Conservation (phyloP, 2,329 filamentous ascomycete species). For the Calonectria henricotiae region DNA sequence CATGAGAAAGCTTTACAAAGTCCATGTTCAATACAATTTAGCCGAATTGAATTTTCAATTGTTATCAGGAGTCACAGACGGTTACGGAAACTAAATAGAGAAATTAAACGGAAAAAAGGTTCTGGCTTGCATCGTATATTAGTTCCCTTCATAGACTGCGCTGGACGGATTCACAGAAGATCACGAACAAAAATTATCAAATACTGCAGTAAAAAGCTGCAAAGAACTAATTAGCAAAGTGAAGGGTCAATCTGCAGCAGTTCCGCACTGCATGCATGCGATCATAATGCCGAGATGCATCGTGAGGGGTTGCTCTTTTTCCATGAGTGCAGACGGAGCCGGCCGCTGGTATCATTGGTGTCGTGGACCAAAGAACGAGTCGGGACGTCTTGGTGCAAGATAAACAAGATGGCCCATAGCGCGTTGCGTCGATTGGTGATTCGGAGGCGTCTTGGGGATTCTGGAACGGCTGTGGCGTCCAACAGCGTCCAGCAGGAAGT, state of each 20-base stretch:
- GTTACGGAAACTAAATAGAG: not conserved
- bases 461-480: slow-evolving; percentile 25
- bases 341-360: slow-evolving; percentile 28
- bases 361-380: not conserved
- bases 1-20: too few species aligned
- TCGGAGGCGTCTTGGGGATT: slow-evolving; percentile 8
- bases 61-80: not conserved
- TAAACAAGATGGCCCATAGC: slow-evolving; percentile 18
- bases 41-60: not conserved
- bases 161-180: not conserved
- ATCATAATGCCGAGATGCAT: not conserved
- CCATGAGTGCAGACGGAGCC: slow-evolving; percentile 21
- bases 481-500: not conserved
- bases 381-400: slow-evolving; percentile 12
- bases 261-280: slow-evolving; percentile 1
- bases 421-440: slow-evolving; percentile 13
- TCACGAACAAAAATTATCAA: slow-evolving; percentile 21
- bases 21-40: too few species aligned
- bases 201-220: not conserved
- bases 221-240: not conserved
- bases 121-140: not conserved
- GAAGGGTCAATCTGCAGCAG: not conserved
- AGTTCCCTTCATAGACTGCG: not conserved
- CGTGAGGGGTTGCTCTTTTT: slow-evolving; percentile 15
- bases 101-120: not conserved